A percentile compares a stretch with the other conserved stretches of the same genome.
Conservation (phyloP, 2,329 filamentous ascomycete species). For the Fusarium sulawesiense region DNA sequence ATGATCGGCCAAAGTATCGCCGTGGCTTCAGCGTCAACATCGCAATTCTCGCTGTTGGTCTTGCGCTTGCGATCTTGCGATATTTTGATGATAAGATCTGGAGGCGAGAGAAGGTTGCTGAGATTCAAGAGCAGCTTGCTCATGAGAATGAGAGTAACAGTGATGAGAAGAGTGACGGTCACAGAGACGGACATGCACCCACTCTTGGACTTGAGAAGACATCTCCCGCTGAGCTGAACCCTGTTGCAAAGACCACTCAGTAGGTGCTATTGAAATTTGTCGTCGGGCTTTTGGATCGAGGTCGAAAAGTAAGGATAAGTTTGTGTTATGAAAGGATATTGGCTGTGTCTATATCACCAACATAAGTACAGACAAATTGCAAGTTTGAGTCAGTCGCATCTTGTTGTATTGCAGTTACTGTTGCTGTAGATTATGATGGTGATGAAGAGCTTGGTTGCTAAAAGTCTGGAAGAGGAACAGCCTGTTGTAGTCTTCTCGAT, state of each 20-base stretch:
- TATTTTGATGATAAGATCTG: conserved; percentile 56
- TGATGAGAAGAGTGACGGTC: conserved; percentile 22
- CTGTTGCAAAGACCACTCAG: not conserved
- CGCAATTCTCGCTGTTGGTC: conserved; percentile 57
- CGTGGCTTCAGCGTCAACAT: conserved; percentile 62
- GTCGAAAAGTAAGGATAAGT: not conserved
- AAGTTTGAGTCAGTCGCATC: not conserved
- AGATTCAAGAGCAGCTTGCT: conserved; percentile 12
- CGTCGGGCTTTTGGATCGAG: not conserved
- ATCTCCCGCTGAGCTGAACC: conserved; percentile 11
- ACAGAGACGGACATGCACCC: not conserved
- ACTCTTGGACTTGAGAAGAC: conserved; percentile 9
- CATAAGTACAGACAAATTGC: not conserved
- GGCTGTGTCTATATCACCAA: not conserved
- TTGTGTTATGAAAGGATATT: not conserved
- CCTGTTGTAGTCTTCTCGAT: not conserved
- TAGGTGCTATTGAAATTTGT: not conserved
- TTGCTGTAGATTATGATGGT: not conserved
- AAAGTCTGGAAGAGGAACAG: not conserved
- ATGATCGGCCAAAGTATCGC: conserved; percentile 63
- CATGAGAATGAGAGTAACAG: conserved; percentile 24
- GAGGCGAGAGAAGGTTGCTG: conserved; percentile 23
- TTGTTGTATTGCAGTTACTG: not conserved
- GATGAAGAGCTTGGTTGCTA: not conserved
- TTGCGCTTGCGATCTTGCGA: conserved; percentile 55